These are phyloP conservation scores for Gomphus bonarii DNA, from an alignment of 1,284 basidiomycete species.

Conservation along the genomic window DNA sequence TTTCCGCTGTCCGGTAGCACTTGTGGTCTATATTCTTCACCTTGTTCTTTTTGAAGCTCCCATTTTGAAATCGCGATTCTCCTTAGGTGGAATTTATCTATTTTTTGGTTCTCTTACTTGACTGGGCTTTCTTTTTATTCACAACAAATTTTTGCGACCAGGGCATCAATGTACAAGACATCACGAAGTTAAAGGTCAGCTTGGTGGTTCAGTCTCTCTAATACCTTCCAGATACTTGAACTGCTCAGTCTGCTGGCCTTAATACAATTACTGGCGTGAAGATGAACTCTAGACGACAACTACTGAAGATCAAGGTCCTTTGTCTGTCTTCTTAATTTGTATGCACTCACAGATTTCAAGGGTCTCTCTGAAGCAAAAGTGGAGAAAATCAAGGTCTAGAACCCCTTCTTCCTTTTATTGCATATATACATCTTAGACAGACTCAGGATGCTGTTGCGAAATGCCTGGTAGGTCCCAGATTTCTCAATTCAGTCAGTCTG, in stretches of 20 bases:
- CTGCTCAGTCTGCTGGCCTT: conserved; percentile 51
- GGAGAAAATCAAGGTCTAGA: conserved; percentile 81
- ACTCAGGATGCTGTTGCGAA: conserved; percentile 79
- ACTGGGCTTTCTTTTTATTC: background rate
- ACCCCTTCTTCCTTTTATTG: background rate
- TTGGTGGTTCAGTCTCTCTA: conserved; percentile 1
- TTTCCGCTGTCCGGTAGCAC: background rate
- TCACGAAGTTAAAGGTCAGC: conserved; percentile 78
- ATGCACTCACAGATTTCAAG: conserved; percentile 26
- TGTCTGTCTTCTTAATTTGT: background rate
- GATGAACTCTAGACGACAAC: conserved; percentile 78
- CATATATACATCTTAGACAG: background rate
- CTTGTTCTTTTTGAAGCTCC: background rate
- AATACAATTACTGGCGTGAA: conserved; percentile 74
- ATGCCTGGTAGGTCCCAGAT: conserved; percentile 46
- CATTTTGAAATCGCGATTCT: background rate
- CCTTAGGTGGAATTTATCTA: background rate
- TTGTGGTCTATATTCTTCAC: background rate
- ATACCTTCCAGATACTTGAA: conserved; percentile 1
- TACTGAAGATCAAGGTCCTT: conserved; percentile 83
- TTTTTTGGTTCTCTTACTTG: background rate
- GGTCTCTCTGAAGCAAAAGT: conserved; percentile 88
- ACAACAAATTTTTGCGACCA: conserved; percentile 22
- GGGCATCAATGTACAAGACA: conserved; percentile 93
- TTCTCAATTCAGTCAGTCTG: conserved; percentile 5